phyloP scores from a whole-genome alignment of 73 alveolate species.

The Paramecium primaurelia region DNA sequence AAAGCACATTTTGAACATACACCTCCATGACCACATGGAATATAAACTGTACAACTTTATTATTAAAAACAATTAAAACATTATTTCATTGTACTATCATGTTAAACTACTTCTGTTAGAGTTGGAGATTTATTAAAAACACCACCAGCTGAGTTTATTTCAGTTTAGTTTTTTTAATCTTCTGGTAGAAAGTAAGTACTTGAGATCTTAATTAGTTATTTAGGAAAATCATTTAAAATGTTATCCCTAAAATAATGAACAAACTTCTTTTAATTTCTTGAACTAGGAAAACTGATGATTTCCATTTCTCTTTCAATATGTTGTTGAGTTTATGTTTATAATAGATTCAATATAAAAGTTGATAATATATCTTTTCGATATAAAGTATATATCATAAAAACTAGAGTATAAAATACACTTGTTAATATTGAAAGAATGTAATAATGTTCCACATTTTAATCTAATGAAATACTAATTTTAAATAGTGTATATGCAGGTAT shows the following conservation, averaged over 20 bases:
- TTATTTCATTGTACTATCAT: neutral
- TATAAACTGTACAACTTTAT: neutral
- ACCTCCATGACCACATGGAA: conserved; percentile 15
- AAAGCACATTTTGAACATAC: neutral
- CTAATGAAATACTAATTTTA: neutral
- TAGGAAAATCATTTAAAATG: neutral
- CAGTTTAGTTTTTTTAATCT: neutral
- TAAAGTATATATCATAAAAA: neutral
- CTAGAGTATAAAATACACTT: neutral
- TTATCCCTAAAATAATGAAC: neutral
- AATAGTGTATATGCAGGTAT: neutral
- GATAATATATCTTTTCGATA: neutral
- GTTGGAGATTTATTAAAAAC: neutral
- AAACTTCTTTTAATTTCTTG: neutral
- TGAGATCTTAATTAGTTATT: neutral
- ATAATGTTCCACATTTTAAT: neutral
- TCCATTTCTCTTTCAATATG: neutral
- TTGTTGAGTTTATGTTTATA: neutral
- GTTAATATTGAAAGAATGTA: neutral
- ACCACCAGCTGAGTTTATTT: neutral
- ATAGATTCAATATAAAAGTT: neutral
- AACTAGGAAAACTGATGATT: neutral
- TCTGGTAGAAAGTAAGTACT: neutral
- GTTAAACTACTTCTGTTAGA: neutral
- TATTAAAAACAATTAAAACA: neutral